Conservation (phyloP, 139 green algal species). For the Eudorina sp. region DNA sequence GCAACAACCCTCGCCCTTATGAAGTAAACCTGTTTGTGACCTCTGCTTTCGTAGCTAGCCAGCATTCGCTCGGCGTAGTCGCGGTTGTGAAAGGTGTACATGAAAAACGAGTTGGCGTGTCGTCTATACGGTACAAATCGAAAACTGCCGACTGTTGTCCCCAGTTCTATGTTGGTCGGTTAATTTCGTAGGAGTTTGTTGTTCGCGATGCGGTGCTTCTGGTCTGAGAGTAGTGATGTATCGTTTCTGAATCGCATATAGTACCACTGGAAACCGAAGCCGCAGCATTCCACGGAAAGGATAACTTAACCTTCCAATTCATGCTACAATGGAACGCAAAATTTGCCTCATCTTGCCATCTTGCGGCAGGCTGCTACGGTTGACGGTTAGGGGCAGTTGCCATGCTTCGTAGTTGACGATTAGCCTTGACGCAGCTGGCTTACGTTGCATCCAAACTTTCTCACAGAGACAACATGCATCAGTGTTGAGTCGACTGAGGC, state of each 20-base stretch:
- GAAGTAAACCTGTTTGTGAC: slow-evolving; percentile 35
- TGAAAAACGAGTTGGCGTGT: slow-evolving; percentile 28
- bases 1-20: background rate
- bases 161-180: no score
- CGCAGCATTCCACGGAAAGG: background rate
- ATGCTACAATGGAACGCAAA: background rate
- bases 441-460: no score
- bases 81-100: background rate
- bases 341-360: no score
- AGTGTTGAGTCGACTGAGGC: no score
- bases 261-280: background rate
- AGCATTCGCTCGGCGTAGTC: background rate
- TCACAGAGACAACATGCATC: no score
- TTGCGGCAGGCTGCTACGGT: no score
- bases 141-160: slow-evolving; percentile 1
- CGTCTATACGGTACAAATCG: slow-evolving; percentile 28
- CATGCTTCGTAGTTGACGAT: no score
- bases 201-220: no score
- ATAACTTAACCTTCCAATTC: background rate
- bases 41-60: background rate
- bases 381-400: no score
- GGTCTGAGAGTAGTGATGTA: background rate
- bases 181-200: no score
- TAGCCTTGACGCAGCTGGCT: no score
- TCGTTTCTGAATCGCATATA: background rate